Evolutionary conservation across 805 yeast species (phyloP), one percentile per base, ranked within the genome.

Genomic region (Trichomonascus vanleenenianus): DNA sequence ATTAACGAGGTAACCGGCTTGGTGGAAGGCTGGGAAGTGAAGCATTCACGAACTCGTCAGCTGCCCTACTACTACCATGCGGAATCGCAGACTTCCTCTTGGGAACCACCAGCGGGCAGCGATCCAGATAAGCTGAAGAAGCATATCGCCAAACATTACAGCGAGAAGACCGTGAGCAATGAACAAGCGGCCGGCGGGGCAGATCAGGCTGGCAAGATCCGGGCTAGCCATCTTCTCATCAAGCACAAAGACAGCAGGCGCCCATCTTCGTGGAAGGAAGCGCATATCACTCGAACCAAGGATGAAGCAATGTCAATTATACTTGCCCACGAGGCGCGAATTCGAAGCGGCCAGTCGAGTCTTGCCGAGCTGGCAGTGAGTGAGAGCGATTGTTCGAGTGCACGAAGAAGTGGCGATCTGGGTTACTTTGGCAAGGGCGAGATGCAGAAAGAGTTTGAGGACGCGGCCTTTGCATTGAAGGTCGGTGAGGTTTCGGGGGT

Each of bases 371-470:
- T 93, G 49, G 97, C 97, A 0, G 61, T 70, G 32, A 79, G 87
- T 2, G 93, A 86, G 61, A 82, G 94, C 51, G 98, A 91, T 61
- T 88, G 97, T 64, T 76, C 85, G 14, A 83, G 94, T 9, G 94
- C 84, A 57, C 70, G 83, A 40, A 80, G 85, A 58, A 87, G 88
- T 16, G 98, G 98, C 39, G 98, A 93, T 62, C 71, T 93, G 56
- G 97, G 98, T 0, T 79, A 68, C 59, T 93, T 93, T 60, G 86
- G 84, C 19, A 79, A 74, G 50, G 96, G 96, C 34, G 88, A 83
- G 56, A 93, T 93, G 98, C 97, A 93, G 64, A 96, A 96, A 31
- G 68, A 83, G 48, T 93, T 93, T 59, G 98, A 93, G 64, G 80
- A 80, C 49, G 95, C 93, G 2, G 81, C 96, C 1, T 91, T 84